Percentiles rank a stretch among this genome's conserved stretches.
Evolutionary conservation across 2,329 filamentous ascomycete species (phyloP).

Genomic region (Ustulina deusta): DNA sequence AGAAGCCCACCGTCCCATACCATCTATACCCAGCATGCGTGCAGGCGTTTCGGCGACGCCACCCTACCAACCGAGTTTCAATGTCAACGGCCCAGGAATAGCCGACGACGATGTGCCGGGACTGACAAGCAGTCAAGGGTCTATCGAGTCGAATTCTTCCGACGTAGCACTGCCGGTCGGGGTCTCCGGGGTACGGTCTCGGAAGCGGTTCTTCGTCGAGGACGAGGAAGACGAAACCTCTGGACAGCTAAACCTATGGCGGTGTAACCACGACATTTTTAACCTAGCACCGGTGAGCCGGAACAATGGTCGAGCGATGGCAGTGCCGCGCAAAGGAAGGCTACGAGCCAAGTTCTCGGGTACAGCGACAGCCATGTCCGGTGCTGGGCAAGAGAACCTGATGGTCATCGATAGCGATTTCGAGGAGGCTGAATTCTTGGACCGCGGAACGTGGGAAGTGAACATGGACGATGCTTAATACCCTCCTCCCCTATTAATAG

Average conservation of each 20-base stretch:
- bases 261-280: conserved; percentile 50
- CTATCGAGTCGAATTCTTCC: conserved; percentile 55
- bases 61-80: conserved; percentile 37
- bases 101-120: conserved; percentile 55
- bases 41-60: conserved; percentile 14
- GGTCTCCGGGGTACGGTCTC: conserved; percentile 44
- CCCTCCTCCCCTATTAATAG: neutral
- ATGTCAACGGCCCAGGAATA: conserved; percentile 37
- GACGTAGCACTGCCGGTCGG: conserved; percentile 37
- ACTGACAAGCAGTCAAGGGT: conserved; percentile 68
- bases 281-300: conserved; percentile 55
- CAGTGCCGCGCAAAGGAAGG: conserved; percentile 56
- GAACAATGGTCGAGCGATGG: conserved; percentile 60
- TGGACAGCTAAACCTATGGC: conserved; percentile 42
- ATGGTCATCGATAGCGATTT: conserved; percentile 66
- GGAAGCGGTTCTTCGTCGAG: conserved; percentile 63
- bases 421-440: conserved; percentile 75
- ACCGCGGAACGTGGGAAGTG: conserved; percentile 55
- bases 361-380: conserved; percentile 41
- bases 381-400: conserved; percentile 60
- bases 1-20: conserved; percentile 48
- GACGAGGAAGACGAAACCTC: conserved; percentile 55
- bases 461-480: conserved; percentile 57
- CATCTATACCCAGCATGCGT: conserved; percentile 40
- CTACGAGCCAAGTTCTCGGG: conserved; percentile 40